phyloP scores from a whole-genome alignment of 2,329 filamentous ascomycete genomes.

The Gyromitra esculenta region DNA sequence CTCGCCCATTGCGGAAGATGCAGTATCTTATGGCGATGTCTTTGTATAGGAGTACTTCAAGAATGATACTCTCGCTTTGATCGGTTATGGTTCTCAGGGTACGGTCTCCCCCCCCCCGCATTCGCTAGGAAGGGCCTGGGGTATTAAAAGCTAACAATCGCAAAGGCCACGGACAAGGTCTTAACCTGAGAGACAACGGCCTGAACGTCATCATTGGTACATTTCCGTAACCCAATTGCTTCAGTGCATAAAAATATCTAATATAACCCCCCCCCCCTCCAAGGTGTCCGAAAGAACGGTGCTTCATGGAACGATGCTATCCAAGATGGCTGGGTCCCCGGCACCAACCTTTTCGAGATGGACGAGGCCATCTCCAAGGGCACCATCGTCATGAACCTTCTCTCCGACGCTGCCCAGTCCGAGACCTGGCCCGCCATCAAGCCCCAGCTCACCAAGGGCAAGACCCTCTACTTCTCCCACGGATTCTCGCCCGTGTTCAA shows the following conservation, averaged over 20 bases:
- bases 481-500: conserved; percentile 99
- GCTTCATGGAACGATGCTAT: conserved; percentile 97
- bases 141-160: conserved; percentile 60
- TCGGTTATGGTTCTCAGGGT: conserved; percentile 78
- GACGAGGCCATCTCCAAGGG: conserved; percentile 94
- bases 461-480: conserved; percentile 99
- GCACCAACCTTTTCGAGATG: conserved; percentile 98
- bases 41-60: conserved; percentile 91
- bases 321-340: conserved; percentile 96
- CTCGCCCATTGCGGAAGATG: conserved; percentile 17
- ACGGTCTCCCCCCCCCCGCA: conserved; percentile 15
- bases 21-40: conserved; percentile 48
- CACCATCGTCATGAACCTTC: conserved; percentile 98
- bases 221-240: background rate
- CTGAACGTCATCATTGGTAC: conserved; percentile 94
- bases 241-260: background rate
- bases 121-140: background rate
- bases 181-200: conserved; percentile 99
- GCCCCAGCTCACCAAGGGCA: conserved; percentile 97
- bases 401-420: conserved; percentile 95
- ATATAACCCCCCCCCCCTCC: background rate
- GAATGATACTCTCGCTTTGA: conserved; percentile 98
- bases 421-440: conserved; percentile 99
- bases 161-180: conserved; percentile 99
- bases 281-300: conserved; percentile 89